These are phyloP conservation scores for Asterochloris sp. DNA, from an alignment of 139 green algal species.

Conservation along the genomic window DNA sequence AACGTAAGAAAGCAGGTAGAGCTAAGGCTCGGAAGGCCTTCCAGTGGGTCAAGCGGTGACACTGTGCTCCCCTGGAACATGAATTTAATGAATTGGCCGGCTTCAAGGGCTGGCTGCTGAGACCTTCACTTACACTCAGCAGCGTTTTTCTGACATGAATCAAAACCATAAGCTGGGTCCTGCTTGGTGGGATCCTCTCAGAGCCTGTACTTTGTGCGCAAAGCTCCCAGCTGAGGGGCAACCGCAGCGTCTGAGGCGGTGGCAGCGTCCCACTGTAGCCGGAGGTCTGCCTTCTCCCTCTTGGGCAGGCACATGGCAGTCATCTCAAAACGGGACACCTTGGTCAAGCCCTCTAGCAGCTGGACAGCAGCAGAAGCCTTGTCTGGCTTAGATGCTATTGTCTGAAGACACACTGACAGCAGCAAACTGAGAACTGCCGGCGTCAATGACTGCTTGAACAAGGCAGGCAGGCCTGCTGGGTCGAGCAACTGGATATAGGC, in stretches of 20 bases:
- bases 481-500: constrained; percentile 48
- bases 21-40: constrained; percentile 82
- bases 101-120: too few species aligned
- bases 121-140: too few species aligned
- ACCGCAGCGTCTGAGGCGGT: not conserved
- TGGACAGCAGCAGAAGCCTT: not conserved
- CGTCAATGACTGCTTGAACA: constrained; percentile 65
- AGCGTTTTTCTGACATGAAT: too few species aligned
- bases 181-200: too few species aligned
- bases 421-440: constrained; percentile 35
- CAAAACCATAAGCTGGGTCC: too few species aligned
- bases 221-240: too few species aligned
- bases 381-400: not conserved
- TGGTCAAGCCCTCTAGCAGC: constrained; percentile 3
- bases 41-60: constrained; percentile 86
- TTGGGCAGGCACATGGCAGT: constrained; percentile 10
- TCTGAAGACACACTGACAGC: constrained; percentile 21
- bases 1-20: constrained; percentile 93
- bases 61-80: not conserved
- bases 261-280: not conserved
- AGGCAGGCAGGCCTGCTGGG: constrained; percentile 38
- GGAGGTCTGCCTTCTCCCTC: not conserved
- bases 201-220: too few species aligned
- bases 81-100: too few species aligned
- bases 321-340: constrained; percentile 18